Base-by-base conservation (phyloP, 495 filamentous ascomycete species). In the Penicillium coffeae region DNA sequence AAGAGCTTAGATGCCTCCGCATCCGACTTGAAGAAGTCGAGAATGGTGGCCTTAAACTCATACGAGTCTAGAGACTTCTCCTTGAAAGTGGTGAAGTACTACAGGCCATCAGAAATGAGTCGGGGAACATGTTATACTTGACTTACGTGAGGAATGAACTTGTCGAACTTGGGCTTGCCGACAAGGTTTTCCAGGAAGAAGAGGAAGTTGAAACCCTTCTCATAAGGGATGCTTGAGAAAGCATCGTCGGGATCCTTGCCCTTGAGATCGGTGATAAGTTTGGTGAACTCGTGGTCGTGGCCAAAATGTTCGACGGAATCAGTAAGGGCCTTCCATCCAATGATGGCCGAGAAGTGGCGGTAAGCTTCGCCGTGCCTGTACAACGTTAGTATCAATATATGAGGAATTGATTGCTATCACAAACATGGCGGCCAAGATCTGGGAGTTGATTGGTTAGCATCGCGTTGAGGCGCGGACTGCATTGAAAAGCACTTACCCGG, bases 211-310 rank as follows among this genome's bases (percentile, higher is more conserved):
- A 88, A 90, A 3, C 87, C 87, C 62, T 87, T 86, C 63, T 86
- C 76, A 43, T 78, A 78, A 5, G 93, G 93, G 21, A 96, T 74
- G 21, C 79, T 85, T 41, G 87, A 91, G 69, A 96, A 98, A 6
- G 90, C 88, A 70, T 98, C 92, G 66, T 96, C 93, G 0, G 92
- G 92, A 59, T 96, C 90, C 59, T 91, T 84, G 36, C 88, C 92
- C 60, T 92, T 87, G 41, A 96, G 81, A 55, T 87, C 84, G 38
- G 89, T 78, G 45, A 95, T 78, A 42, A 98, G 73, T 64, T 94
- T 95, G 0, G 92, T 98, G 65, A 94, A 98, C 55, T 90, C 86
- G 59, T 95, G 88, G 41, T 91, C 83, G 16, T 82, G 66, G 13
- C 91, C 91, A 56, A 83, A 93, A 34, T 80, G 72, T 3, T 83